Conservation (phyloP, 495 filamentous ascomycete species). For the Echria macrotheca region DNA sequence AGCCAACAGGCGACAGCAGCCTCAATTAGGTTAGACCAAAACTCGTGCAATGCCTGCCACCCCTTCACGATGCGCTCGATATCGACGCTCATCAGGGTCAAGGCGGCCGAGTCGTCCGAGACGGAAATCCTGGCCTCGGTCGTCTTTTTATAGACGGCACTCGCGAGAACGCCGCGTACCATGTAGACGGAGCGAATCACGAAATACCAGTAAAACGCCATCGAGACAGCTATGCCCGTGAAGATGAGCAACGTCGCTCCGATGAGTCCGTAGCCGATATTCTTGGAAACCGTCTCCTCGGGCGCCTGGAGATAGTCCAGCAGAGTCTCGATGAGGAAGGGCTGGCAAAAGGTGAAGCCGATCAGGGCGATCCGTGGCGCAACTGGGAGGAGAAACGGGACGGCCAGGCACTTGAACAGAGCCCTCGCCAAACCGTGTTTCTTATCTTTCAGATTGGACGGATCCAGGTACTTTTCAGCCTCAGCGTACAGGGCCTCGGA, state of each 20-base stretch:
- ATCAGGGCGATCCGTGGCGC: slow-evolving; percentile 25
- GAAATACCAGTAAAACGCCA: slow-evolving; percentile 51
- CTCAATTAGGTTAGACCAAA: slow-evolving; percentile 47
- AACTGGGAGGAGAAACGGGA: slow-evolving; percentile 28
- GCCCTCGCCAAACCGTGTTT: slow-evolving; percentile 18
- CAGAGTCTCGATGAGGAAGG: slow-evolving; percentile 55
- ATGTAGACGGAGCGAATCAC: slow-evolving; percentile 55
- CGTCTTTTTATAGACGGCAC: slow-evolving; percentile 48
- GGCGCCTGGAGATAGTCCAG: slow-evolving; percentile 42
- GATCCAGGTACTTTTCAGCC: slow-evolving; percentile 7
- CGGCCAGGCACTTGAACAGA: slow-evolving; percentile 15
- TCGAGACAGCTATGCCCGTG: slow-evolving; percentile 31
- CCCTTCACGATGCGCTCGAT: slow-evolving; percentile 32
- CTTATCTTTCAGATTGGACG: slow-evolving; percentile 3
- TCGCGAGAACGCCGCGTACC: slow-evolving; percentile 52
- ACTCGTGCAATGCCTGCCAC: slow-evolving; percentile 27
- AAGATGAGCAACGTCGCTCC: slow-evolving; percentile 28
- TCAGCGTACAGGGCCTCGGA: slow-evolving; percentile 12
- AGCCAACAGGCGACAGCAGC: slow-evolving; percentile 53
- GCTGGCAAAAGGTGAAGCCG: slow-evolving; percentile 57
- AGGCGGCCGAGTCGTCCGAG: slow-evolving; percentile 45
- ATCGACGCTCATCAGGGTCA: slow-evolving; percentile 59
- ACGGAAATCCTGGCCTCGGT: slow-evolving; percentile 38
- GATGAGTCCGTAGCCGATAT: slow-evolving; percentile 40
- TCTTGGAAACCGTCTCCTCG: slow-evolving; percentile 27